Conservation (phyloP, 768 basidiomycete genomes). For the Russula emetica region DNA sequence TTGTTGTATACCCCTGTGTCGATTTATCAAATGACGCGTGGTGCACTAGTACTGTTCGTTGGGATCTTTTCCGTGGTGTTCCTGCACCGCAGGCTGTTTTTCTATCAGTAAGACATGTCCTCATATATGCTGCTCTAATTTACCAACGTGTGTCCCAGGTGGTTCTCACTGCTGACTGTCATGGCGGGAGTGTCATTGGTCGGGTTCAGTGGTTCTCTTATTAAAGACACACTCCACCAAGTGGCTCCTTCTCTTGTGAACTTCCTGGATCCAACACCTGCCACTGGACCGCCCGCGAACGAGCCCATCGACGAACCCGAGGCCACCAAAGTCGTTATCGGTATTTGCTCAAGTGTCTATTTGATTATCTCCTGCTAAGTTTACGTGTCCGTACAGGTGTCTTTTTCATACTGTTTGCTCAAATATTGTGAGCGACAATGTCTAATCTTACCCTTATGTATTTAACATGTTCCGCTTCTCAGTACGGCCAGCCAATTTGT, state of each 20-base stretch:
- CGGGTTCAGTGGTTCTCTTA: slow-evolving; percentile 84
- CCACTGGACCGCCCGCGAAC: slow-evolving; percentile 37
- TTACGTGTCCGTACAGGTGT: slow-evolving; percentile 52
- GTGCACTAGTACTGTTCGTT: slow-evolving; percentile 91
- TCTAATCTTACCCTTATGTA: slow-evolving; percentile 20
- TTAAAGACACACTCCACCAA: slow-evolving; percentile 66
- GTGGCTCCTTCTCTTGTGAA: slow-evolving; percentile 34
- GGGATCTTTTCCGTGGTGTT: slow-evolving; percentile 89
- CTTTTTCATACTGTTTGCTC: slow-evolving; percentile 88
- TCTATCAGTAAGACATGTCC: slow-evolving; percentile 63
- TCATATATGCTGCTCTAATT: slow-evolving; percentile 15
- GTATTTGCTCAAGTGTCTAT: slow-evolving; percentile 40
- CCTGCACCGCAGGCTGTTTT: slow-evolving; percentile 76
- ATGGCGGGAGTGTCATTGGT: slow-evolving; percentile 81
- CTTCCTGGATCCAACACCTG: slow-evolving; percentile 27
- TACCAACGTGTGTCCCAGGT: slow-evolving; percentile 45
- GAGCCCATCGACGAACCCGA: slow-evolving; percentile 54
- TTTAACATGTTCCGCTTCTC: slow-evolving; percentile 14
- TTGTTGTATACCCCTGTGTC: slow-evolving; percentile 95
- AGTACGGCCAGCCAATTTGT: slow-evolving; percentile 93
- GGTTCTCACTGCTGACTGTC: slow-evolving; percentile 86
- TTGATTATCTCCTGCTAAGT: slow-evolving; percentile 25
- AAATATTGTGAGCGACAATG: slow-evolving; percentile 69
- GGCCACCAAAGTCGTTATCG: slow-evolving; percentile 68
- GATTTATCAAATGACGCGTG: slow-evolving; percentile 95